Conservation (phyloP, 164 flowering plant genomes). For the Macadamia integrifolia region DNA sequence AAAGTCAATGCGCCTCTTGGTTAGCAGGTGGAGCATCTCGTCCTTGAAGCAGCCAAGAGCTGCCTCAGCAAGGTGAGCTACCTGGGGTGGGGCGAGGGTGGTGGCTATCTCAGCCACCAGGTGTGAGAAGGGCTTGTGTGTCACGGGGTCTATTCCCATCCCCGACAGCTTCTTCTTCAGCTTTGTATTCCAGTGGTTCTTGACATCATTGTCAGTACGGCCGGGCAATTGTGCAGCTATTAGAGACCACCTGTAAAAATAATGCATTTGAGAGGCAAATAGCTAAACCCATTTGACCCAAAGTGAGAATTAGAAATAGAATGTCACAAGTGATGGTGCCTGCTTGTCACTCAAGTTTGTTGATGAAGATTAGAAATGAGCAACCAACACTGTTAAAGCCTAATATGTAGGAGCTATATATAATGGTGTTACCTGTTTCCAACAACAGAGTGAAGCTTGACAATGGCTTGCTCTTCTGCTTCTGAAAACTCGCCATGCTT, state of each 20-base stretch:
- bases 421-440: slow-evolving; percentile 56
- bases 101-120: slow-evolving; percentile 98
- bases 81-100: slow-evolving; percentile 89
- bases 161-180: slow-evolving; percentile 93
- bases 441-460: slow-evolving; percentile 77
- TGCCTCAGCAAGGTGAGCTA: slow-evolving; percentile 90
- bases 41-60: slow-evolving; percentile 97
- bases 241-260: slow-evolving; percentile 66
- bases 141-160: slow-evolving; percentile 97
- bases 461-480: slow-evolving; percentile 78
- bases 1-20: slow-evolving; percentile 75
- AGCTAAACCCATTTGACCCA: no score
- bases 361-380: no score
- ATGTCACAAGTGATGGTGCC: no score
- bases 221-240: slow-evolving; percentile 92
- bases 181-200: slow-evolving; percentile 98
- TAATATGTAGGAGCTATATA: background rate
- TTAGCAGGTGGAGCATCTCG: slow-evolving; percentile 94
- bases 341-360: no score
- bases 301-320: no score
- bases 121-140: slow-evolving; percentile 98
- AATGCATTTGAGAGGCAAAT: background rate
- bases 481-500: slow-evolving; percentile 89
- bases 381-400: no score
- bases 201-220: slow-evolving; percentile 92